Conservation (phyloP, 202 grass and related monocot species). For the Elaeis oleifera region DNA sequence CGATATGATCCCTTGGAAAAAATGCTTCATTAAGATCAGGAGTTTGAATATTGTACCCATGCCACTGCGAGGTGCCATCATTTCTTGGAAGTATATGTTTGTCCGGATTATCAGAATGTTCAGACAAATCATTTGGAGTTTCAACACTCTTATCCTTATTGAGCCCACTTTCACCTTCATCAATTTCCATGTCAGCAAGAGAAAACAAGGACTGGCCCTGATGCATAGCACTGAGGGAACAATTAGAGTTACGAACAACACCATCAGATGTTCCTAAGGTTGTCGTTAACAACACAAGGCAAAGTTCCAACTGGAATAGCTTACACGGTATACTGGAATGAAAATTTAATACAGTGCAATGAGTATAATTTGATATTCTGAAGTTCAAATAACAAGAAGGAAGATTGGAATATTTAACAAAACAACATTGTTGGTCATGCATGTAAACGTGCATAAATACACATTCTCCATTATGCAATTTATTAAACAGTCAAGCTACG, state of each 20-base stretch:
- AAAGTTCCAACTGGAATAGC: too few relatives aligned
- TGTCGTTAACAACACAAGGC: too few relatives aligned
- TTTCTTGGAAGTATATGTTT: constrained; percentile 26
- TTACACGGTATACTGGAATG: too few relatives aligned
- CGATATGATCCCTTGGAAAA: constrained; percentile 48
- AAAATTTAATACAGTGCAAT: too few relatives aligned
- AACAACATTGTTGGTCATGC: too few relatives aligned
- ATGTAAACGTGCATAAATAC: too few relatives aligned
- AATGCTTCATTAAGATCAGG: constrained; percentile 85
- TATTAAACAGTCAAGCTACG: too few relatives aligned
- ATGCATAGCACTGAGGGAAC: constrained; percentile 9
- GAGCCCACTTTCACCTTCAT: constrained; percentile 47
- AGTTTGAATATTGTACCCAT: constrained; percentile 78
- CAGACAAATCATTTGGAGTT: constrained; percentile 34
- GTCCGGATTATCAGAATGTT: constrained; percentile 6
- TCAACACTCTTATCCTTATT: constrained; percentile 28
- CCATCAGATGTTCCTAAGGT: too few relatives aligned
- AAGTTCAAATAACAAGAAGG: too few relatives aligned
- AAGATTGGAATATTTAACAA: too few relatives aligned
- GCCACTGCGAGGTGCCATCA: constrained; percentile 43
- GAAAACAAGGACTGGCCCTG: constrained; percentile 47
- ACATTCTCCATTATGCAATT: too few relatives aligned
- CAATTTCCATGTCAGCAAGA: constrained; percentile 76
- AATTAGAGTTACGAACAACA: background rate
- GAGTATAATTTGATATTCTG: too few relatives aligned